Percentiles rank a stretch among this genome's conserved stretches.
Evolutionary conservation across 2,329 filamentous ascomycete genomes (phyloP).

Genomic region (Cytospora mali): DNA sequence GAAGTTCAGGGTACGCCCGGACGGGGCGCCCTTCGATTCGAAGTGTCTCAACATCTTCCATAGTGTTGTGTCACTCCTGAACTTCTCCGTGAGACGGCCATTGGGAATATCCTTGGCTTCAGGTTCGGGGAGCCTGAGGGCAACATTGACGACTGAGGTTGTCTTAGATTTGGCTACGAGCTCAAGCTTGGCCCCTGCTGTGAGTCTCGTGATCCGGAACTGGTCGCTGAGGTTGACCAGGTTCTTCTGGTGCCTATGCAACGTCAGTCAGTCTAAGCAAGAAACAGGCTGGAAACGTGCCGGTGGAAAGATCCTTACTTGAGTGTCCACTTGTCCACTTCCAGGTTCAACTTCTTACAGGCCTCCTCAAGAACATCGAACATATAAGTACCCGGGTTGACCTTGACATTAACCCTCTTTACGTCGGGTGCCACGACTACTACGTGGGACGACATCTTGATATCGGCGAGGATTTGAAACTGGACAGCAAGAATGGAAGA

Average conservation of each 20-base stretch:
- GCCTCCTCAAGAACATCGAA: slow-evolving; percentile 86
- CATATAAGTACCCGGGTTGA: slow-evolving; percentile 77
- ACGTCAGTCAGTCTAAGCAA: not conserved
- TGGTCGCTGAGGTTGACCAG: slow-evolving; percentile 81
- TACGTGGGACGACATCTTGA: slow-evolving; percentile 80
- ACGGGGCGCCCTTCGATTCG: slow-evolving; percentile 71
- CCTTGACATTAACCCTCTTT: slow-evolving; percentile 79
- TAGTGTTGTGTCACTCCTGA: slow-evolving; percentile 83
- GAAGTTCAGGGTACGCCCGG: slow-evolving; percentile 70
- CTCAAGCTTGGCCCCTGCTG: slow-evolving; percentile 86
- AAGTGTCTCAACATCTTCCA: slow-evolving; percentile 92
- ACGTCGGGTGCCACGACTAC: slow-evolving; percentile 83
- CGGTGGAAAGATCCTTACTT: slow-evolving; percentile 59
- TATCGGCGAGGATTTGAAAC: not conserved
- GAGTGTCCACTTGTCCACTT: slow-evolving; percentile 73
- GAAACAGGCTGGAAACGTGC: not conserved
- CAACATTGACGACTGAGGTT: slow-evolving; percentile 82
- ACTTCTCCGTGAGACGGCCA: slow-evolving; percentile 77
- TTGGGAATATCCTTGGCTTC: slow-evolving; percentile 65
- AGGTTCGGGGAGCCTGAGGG: slow-evolving; percentile 78
- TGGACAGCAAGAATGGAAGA: not conserved
- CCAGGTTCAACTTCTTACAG: slow-evolving; percentile 77
- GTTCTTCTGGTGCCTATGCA: slow-evolving; percentile 75
- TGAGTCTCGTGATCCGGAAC: slow-evolving; percentile 80
- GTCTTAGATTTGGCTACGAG: slow-evolving; percentile 86